Percentiles rank a stretch among this genome's conserved stretches.
Conservation (phyloP, 1,284 basidiomycete genomes). For the Moesziomyces globuligerus region DNA sequence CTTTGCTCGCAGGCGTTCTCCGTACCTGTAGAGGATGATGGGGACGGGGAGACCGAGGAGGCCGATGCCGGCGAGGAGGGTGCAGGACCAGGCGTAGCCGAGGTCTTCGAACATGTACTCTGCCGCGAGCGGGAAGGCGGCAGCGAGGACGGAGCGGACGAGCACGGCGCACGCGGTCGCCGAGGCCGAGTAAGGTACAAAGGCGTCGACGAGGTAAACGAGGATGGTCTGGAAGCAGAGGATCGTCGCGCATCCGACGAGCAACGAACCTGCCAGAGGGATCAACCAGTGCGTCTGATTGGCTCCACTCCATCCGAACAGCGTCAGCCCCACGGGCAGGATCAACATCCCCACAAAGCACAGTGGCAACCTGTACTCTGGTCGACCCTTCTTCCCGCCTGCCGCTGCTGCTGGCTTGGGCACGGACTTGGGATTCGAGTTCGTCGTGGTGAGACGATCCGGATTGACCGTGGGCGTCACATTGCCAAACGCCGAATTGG, state of each 20-base stretch:
- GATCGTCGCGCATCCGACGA: conserved; percentile 63
- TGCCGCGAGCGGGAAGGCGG: conserved; percentile 69
- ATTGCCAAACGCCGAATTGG: conserved; percentile 14
- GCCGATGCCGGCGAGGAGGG: conserved; percentile 68
- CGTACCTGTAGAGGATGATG: conserved; percentile 68
- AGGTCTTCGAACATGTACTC: conserved; percentile 69
- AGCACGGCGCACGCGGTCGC: conserved; percentile 68
- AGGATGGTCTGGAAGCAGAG: conserved; percentile 69
- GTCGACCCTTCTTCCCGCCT: conserved; percentile 43
- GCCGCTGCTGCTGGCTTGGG: neutral
- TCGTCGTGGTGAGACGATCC: neutral
- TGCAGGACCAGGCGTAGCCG: conserved; percentile 69
- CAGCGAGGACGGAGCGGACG: conserved; percentile 67
- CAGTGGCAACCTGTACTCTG: conserved; percentile 66
- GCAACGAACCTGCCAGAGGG: conserved; percentile 51
- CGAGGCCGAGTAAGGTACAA: conserved; percentile 70
- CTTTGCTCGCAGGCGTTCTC: conserved; percentile 61
- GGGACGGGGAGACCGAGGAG: conserved; percentile 69
- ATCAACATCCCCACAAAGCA: conserved; percentile 70
- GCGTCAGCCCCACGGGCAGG: conserved; percentile 69
- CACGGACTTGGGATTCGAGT: neutral
- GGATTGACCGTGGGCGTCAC: conserved; percentile 15
- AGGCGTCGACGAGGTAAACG: conserved; percentile 69
- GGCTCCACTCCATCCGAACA: conserved; percentile 64
- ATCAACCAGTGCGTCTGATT: conserved; percentile 49